phyloP scores from a whole-genome alignment of 768 basidiomycete genomes.

The Leucocoprinus sp. region DNA sequence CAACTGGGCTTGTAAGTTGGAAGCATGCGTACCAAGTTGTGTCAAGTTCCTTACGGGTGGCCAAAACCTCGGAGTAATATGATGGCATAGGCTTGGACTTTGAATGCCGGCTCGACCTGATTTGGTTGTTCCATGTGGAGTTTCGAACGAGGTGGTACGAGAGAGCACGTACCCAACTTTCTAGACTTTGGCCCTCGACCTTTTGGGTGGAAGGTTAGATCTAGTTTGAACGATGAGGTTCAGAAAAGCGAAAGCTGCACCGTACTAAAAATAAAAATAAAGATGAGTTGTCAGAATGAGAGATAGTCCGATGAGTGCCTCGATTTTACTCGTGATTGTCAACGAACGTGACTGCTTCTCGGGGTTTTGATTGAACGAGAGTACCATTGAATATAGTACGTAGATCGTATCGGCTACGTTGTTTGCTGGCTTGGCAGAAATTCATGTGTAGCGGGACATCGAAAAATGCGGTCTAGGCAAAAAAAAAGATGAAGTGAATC shows the following conservation, averaged over 20 bases:
- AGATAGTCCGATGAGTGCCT: not conserved
- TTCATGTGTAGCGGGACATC: slow-evolving; percentile 88
- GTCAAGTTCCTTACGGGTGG: slow-evolving; percentile 51
- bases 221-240: not conserved
- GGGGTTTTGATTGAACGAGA: slow-evolving; percentile 57
- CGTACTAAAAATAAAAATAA: too few relatives aligned
- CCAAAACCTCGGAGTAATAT: slow-evolving; percentile 65
- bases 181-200: slow-evolving; percentile 62
- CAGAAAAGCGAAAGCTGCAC: slow-evolving; percentile 27
- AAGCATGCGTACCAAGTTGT: not conserved
- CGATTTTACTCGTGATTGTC: slow-evolving; percentile 82
- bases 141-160: not conserved
- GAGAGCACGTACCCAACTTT: slow-evolving; percentile 64
- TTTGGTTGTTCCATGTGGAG: slow-evolving; percentile 1
- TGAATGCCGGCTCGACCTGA: slow-evolving; percentile 65
- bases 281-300: slow-evolving; percentile 5
- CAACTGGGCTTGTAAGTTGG: slow-evolving; percentile 43
- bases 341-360: slow-evolving; percentile 84
- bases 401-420: slow-evolving; percentile 63
- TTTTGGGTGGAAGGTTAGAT: slow-evolving; percentile 14
- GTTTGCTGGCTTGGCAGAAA: slow-evolving; percentile 68
- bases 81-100: slow-evolving; percentile 74
- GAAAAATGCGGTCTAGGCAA: slow-evolving; percentile 71
- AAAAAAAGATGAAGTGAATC: not conserved
- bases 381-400: slow-evolving; percentile 64